These are phyloP conservation scores for Colletotrichum destructivum DNA, from an alignment of 2,329 filamentous ascomycete species.

Conservation along the genomic window DNA sequence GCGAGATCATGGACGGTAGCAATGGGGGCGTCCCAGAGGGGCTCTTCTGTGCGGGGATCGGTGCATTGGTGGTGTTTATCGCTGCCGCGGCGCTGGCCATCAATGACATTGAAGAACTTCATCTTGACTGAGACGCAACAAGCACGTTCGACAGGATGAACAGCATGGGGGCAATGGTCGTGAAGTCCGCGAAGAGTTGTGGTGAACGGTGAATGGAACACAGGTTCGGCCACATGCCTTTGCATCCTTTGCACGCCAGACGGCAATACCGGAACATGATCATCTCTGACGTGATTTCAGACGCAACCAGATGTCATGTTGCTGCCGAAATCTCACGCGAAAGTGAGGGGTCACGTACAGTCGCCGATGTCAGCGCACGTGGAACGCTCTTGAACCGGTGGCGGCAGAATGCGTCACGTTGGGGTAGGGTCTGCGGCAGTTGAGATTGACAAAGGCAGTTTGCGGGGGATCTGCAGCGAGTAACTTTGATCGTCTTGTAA, in stretches of 20 bases:
- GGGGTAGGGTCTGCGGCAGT: slow-evolving; percentile 30
- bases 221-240: not conserved
- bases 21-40: slow-evolving; percentile 59
- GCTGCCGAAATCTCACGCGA: slow-evolving; percentile 8
- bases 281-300: not conserved
- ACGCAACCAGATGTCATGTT: not conserved
- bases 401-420: not conserved
- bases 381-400: slow-evolving; percentile 7
- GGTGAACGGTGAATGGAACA: not conserved
- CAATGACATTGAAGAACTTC: slow-evolving; percentile 35
- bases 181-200: not conserved
- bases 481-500: slow-evolving; percentile 1
- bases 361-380: not conserved
- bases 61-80: slow-evolving; percentile 37
- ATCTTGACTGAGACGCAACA: not conserved
- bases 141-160: no score
- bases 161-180: not conserved
- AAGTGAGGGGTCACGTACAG: slow-evolving; percentile 23
- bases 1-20: slow-evolving; percentile 60
- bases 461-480: not conserved
- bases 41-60: slow-evolving; percentile 52
- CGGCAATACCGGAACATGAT: not conserved
- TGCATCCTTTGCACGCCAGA: not conserved
- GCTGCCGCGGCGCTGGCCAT: slow-evolving; percentile 31
- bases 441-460: slow-evolving; percentile 8